These are phyloP conservation scores for Vaccinium darrowii DNA, from an alignment of 148 eudicot genomes.

Conservation along the genomic window DNA sequence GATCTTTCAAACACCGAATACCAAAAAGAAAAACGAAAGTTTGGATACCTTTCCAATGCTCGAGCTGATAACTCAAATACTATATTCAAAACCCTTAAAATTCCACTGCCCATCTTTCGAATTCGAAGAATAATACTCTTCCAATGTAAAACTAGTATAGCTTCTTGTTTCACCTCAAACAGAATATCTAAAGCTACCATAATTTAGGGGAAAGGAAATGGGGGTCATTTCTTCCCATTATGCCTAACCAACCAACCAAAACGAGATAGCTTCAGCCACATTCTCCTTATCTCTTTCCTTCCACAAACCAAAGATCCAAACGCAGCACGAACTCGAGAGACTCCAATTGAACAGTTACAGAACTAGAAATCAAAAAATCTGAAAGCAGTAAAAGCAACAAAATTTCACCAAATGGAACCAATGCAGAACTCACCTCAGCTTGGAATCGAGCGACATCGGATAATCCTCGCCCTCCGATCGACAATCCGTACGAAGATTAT, in stretches of 20 bases:
- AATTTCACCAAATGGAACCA: background rate
- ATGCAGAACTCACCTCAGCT: background rate
- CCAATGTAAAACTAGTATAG: too few species aligned
- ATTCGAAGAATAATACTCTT: too few species aligned
- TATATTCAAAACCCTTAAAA: too few species aligned
- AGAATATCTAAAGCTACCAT: too few species aligned
- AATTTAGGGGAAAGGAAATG: background rate
- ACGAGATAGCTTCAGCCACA: background rate
- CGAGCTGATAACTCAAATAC: too few species aligned
- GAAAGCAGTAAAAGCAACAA: background rate
- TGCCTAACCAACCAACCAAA: background rate
- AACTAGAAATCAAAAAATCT: background rate
- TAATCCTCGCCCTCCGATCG: background rate
- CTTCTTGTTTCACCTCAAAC: too few species aligned
- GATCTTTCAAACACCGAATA: too few species aligned
- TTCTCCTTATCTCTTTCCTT: background rate
- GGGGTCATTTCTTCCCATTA: background rate
- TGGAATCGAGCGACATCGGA: background rate
- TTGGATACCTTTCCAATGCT: too few species aligned
- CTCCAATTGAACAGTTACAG: background rate
- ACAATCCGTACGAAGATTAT: background rate
- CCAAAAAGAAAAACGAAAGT: too few species aligned
- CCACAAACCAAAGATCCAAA: slow-evolving; percentile 1
- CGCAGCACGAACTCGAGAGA: background rate
- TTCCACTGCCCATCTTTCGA: too few species aligned